Conservation (phyloP, 1,139 yeast species). For the Entelexis sorbosivorans region DNA sequence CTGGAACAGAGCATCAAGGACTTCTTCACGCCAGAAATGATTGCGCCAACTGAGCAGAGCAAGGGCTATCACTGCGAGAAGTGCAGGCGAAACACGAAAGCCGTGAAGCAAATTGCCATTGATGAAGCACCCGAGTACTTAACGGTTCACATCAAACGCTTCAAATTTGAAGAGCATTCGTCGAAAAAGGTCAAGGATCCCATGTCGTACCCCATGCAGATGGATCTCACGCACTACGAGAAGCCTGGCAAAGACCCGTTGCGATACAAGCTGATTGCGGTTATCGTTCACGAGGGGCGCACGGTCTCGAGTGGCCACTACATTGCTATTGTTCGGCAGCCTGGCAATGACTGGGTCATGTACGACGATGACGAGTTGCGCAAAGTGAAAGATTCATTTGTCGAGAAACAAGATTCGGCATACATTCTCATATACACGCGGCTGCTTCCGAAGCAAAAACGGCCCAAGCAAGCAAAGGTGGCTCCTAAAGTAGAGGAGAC, state of each 20-base stretch:
- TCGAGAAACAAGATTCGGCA: slow-evolving; percentile 63
- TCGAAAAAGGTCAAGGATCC: slow-evolving; percentile 83
- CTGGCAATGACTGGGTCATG: slow-evolving; percentile 74
- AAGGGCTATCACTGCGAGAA: slow-evolving; percentile 66
- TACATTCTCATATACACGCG: slow-evolving; percentile 72
- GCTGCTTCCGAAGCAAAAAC: slow-evolving; percentile 21
- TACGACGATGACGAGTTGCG: slow-evolving; percentile 89
- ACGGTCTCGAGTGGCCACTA: slow-evolving; percentile 90
- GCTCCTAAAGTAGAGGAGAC: background rate
- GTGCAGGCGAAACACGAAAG: slow-evolving; percentile 67
- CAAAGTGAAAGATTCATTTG: slow-evolving; percentile 58
- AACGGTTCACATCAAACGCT: slow-evolving; percentile 76
- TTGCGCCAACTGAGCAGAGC: slow-evolving; percentile 32
- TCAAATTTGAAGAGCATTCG: slow-evolving; percentile 56
- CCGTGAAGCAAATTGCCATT: slow-evolving; percentile 63
- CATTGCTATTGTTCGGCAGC: slow-evolving; percentile 80
- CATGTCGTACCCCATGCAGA: slow-evolving; percentile 63
- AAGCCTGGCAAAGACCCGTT: slow-evolving; percentile 26
- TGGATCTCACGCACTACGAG: slow-evolving; percentile 62
- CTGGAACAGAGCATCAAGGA: slow-evolving; percentile 65
- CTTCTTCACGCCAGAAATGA: slow-evolving; percentile 69
- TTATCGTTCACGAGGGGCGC: slow-evolving; percentile 89
- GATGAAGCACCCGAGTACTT: slow-evolving; percentile 80
- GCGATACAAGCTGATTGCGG: slow-evolving; percentile 66
- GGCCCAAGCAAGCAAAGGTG: background rate